Evolutionary conservation across 2,329 filamentous ascomycete genomes (phyloP), one percentile per base, ranked within the genome.

Genomic region (Geosmithia putterillii): DNA sequence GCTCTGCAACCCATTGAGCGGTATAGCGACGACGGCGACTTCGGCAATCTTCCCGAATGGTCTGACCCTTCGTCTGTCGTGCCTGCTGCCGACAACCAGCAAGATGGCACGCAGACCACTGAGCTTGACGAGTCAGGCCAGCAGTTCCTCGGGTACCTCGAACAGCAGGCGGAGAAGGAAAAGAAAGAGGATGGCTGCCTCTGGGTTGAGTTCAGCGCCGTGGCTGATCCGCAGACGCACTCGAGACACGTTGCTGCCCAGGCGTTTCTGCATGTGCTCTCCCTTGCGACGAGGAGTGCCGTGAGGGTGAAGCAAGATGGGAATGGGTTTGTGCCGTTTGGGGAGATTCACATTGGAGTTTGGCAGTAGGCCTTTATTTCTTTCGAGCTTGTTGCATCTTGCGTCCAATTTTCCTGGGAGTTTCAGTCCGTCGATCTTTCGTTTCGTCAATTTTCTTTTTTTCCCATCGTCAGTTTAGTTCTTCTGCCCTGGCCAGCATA

Each of bases 201-300:
- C 15, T 76, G 69, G 61, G 65, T 92, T 37, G 64, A 71, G 0
- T 94, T 95, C 54, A 76, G 81, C 39, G 65, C 77, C 41, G 62
- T 95, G 9, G 75, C 92, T 38, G 69, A 75, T n/a, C 72, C 77
- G 0, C 54, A 55, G 9, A 61, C 67, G 40, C 63, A 65, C 37
- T 76, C 74, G 23, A 71, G 67, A 32, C 64, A 75, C 23, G 78
- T 86, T 12, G 84, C 82, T 8, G 79, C 83, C 2, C 83, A 88
- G 57, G 86, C 79, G 0, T 82, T 86, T 55, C 76, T 83, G 62
- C 84, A 92, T 57, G 70, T 86, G 2, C 71, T 94, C 14, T 70
- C 73, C 10, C 69, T 92, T 38, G 80, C 76, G 6, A 86, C 78
- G 2, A 86, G 80, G 60, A 71, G 71, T 2, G 58, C 74, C 44